Conservation (phyloP, 106 monocot species). For the Cymbidium sinense region DNA sequence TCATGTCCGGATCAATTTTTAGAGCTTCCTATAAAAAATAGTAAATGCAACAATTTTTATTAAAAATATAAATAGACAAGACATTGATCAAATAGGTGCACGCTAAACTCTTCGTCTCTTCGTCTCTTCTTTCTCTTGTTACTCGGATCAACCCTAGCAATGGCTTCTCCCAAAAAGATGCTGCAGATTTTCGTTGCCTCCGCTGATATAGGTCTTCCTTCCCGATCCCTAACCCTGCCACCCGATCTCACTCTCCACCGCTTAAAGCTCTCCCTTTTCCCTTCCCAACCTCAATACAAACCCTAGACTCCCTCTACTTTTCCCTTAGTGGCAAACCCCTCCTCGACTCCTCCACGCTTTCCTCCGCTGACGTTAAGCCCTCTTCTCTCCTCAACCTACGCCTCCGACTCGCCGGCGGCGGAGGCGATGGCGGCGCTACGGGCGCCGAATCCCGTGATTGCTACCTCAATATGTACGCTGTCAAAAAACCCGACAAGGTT, state of each 20-base stretch:
- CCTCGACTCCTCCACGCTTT: conserved; percentile 32
- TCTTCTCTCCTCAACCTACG: conserved; percentile 41
- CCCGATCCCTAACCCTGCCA: conserved; percentile 30
- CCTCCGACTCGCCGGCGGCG: conserved; percentile 66
- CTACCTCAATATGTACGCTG: conserved; percentile 94
- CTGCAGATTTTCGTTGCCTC: conserved; percentile 32
- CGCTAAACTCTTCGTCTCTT: background rate
- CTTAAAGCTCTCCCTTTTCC: conserved; percentile 30
- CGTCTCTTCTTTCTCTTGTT: background rate
- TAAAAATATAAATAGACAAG: too few relatives aligned
- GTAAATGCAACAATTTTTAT: too few relatives aligned
- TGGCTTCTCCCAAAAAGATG: conserved; percentile 6
- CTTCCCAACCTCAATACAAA: conserved; percentile 25
- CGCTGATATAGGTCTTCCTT: conserved; percentile 49
- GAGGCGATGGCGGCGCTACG: conserved; percentile 93
- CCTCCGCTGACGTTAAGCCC: conserved; percentile 19
- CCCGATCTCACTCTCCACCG: conserved; percentile 24
- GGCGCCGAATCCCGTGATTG: conserved; percentile 96
- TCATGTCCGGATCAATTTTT: too few relatives aligned
- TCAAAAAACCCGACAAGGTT: conserved; percentile 93
- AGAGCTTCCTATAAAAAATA: too few relatives aligned
- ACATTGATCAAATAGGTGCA: too few relatives aligned
- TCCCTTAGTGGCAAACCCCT: conserved; percentile 47
- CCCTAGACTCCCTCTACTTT: conserved; percentile 58
- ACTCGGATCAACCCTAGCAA: conserved; percentile 1